Evolutionary conservation across 768 basidiomycete genomes (phyloP).

Genomic region (Mrakia blollopis): DNA sequence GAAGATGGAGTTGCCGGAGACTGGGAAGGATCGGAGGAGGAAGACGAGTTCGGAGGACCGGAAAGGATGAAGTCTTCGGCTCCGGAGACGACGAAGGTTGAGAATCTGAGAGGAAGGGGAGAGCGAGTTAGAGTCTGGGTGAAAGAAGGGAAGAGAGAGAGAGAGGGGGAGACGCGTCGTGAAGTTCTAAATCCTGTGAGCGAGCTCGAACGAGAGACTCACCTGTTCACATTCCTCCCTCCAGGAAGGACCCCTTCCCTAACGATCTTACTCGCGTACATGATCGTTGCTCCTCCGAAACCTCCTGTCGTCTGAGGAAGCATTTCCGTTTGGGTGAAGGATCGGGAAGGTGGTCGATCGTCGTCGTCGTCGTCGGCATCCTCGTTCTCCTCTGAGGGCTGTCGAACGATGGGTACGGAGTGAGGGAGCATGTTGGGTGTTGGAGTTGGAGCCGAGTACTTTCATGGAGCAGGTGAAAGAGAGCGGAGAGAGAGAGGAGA

Average conservation of each 20-base stretch:
- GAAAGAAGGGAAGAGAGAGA: not conserved
- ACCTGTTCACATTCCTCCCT: slow-evolving; percentile 63
- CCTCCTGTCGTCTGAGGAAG: slow-evolving; percentile 16
- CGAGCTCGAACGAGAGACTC: not conserved
- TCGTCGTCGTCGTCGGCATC: not conserved
- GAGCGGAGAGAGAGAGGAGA: not conserved
- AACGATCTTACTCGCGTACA: slow-evolving; percentile 13
- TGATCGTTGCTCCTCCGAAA: not conserved
- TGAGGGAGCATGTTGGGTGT: slow-evolving; percentile 11
- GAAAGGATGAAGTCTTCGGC: slow-evolving; percentile 78
- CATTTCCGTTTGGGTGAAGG: not conserved
- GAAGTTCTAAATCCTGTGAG: not conserved
- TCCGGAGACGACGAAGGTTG: slow-evolving; percentile 76
- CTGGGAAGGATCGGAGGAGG: not conserved
- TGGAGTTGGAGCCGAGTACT: not conserved
- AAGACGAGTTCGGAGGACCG: slow-evolving; percentile 46
- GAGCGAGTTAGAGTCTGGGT: not conserved
- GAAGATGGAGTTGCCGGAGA: not conserved
- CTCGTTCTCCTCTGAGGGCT: not conserved
- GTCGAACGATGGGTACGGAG: not conserved
- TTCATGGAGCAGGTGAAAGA: not conserved
- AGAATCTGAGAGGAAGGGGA: slow-evolving; percentile 53
- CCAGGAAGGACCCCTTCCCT: slow-evolving; percentile 56
- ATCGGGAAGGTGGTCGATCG: not conserved
- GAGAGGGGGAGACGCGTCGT: not conserved